Conservation (phyloP, 768 basidiomycete species). For the Rhizopogon roseolus region DNA sequence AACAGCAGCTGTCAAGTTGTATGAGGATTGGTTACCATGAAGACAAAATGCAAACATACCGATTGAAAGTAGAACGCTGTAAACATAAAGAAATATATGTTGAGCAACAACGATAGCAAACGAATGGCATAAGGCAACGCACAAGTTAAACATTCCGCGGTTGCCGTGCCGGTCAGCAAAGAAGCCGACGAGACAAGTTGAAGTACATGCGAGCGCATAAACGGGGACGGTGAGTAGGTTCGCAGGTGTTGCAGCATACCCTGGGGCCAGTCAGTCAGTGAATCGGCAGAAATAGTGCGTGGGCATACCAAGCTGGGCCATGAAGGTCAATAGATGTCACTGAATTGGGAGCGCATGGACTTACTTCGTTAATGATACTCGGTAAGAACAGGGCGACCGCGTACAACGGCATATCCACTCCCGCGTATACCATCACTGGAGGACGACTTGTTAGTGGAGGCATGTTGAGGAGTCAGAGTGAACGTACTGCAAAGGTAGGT, state of each 20-base stretch:
- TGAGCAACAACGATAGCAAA: constrained; percentile 12
- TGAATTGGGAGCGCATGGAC: constrained; percentile 11
- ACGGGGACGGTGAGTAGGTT: constrained; percentile 78
- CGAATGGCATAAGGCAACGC: constrained; percentile 15
- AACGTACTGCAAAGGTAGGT: constrained; percentile 45
- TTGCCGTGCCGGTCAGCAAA: constrained; percentile 55
- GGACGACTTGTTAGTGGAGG: not conserved
- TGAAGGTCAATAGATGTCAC: not conserved
- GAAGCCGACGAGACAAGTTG: constrained; percentile 63
- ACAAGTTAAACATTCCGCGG: constrained; percentile 65
- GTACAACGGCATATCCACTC: constrained; percentile 63
- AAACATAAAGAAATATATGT: constrained; percentile 21
- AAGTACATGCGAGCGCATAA: constrained; percentile 61
- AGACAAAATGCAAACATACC: constrained; percentile 13
- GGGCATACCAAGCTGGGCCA: constrained; percentile 34
- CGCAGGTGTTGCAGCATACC: constrained; percentile 65
- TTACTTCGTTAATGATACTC: constrained; percentile 67
- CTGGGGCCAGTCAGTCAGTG: constrained; percentile 23
- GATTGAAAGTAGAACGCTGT: constrained; percentile 21
- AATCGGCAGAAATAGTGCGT: not conserved
- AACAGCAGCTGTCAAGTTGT: constrained; percentile 34
- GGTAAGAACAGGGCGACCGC: constrained; percentile 78
- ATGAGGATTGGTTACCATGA: constrained; percentile 6
- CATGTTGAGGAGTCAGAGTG: not conserved
- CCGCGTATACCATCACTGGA: constrained; percentile 52